Conservation (phyloP, 306 rosid genomes). For the Cicer arietinum region DNA sequence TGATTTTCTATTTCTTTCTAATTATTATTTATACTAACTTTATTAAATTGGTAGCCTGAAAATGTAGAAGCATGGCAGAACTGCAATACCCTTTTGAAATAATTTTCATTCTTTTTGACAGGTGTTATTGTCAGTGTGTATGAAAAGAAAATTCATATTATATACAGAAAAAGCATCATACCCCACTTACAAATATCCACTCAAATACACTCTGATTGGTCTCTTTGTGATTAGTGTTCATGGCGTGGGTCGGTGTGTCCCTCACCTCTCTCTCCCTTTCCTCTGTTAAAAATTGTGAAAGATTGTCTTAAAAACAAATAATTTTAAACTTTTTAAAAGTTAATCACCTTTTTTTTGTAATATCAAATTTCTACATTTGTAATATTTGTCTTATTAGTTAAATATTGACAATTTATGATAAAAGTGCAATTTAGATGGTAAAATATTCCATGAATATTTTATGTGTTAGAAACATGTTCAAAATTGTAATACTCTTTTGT, state of each 20-base stretch:
- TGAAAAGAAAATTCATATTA: slow-evolving; percentile 10
- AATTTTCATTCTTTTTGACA: neutral
- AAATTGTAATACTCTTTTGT: no score
- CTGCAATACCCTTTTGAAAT: neutral
- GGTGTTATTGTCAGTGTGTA: neutral
- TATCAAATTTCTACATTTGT: no score
- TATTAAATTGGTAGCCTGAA: neutral
- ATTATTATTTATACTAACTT: no score
- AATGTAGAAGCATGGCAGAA: neutral
- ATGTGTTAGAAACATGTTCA: no score
- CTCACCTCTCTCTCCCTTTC: slow-evolving; percentile 27
- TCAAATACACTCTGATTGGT: slow-evolving; percentile 51
- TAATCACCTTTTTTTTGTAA: no score
- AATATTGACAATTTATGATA: no score
- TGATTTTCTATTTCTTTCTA: no score
- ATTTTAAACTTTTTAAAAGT: no score
- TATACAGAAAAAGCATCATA: slow-evolving; percentile 27
- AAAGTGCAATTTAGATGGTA: no score
- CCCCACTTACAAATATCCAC: slow-evolving; percentile 61
- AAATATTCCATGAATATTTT: no score
- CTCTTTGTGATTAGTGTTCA: slow-evolving; percentile 22
- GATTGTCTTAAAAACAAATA: no score
- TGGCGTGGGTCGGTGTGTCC: slow-evolving; percentile 62
- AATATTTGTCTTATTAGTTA: no score
- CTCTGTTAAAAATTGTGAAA: neutral